phyloP scores from a whole-genome alignment of 2,329 filamentous ascomycete genomes.

The Ceratocystis diversiconidia region DNA sequence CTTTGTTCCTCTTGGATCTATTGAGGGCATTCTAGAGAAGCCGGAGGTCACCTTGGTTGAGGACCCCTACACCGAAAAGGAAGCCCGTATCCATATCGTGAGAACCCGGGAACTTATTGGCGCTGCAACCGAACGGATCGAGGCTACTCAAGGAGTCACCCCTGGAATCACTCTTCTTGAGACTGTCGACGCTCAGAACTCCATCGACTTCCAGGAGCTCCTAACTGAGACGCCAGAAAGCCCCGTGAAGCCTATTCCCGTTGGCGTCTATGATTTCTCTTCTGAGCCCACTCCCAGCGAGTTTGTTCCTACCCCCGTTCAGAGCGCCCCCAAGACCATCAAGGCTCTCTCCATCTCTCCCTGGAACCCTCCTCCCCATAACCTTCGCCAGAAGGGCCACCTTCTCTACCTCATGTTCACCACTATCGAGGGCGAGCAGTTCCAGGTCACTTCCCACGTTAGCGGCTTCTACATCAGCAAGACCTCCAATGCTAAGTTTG shows the following conservation, averaged over 20 bases:
- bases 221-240: conserved; percentile 5
- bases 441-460: conserved; percentile 83
- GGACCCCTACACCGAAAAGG: conserved; percentile 96
- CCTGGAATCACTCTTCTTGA: conserved; percentile 82
- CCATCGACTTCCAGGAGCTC: conserved; percentile 24
- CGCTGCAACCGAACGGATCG: conserved; percentile 75
- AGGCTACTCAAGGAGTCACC: conserved; percentile 71
- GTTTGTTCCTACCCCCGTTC: conserved; percentile 53
- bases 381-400: conserved; percentile 82
- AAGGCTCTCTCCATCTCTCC: conserved; percentile 78
- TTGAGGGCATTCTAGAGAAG: conserved; percentile 61
- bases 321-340: conserved; percentile 70
- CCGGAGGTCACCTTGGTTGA: conserved; percentile 73
- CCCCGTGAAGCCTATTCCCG: conserved; percentile 19
- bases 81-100: conserved; percentile 87
- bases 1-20: conserved; percentile 81
- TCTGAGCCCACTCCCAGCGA: conserved; percentile 52
- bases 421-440: conserved; percentile 88
- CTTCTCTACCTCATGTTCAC: conserved; percentile 78
- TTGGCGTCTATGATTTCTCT: conserved; percentile 65
- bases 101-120: conserved; percentile 86
- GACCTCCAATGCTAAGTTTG: conserved; percentile 88
- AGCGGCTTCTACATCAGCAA: conserved; percentile 97
- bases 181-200: conserved; percentile 40
- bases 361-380: conserved; percentile 92